Conservation (phyloP, 2,329 filamentous ascomycete species). For the Apiospora koreana region DNA sequence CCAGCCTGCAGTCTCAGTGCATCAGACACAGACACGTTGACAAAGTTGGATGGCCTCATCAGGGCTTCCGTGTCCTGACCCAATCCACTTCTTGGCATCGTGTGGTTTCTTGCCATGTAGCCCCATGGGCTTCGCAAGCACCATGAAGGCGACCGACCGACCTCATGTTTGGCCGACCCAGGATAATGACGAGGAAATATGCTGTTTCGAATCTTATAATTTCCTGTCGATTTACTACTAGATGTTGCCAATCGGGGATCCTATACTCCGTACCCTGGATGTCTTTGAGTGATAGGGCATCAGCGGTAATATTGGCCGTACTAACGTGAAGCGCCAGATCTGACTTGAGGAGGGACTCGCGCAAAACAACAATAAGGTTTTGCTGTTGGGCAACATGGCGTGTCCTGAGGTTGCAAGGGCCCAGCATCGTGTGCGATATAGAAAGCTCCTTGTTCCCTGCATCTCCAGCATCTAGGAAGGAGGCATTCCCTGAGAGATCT, state of each 20-base stretch:
- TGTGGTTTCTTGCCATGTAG: conserved; percentile 2
- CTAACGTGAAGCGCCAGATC: background rate
- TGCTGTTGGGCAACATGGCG: conserved; percentile 2
- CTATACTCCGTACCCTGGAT: background rate
- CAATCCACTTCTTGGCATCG: background rate
- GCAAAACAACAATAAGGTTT: background rate
- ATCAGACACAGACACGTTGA: conserved; percentile 21
- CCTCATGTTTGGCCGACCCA: background rate
- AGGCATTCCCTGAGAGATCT: background rate
- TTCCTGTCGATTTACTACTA: background rate
- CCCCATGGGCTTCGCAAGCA: background rate
- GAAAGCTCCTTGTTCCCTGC: conserved; percentile 1
- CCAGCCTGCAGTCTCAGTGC: conserved; percentile 22
- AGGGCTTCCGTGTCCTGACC: background rate
- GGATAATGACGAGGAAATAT: background rate
- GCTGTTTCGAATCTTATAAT: background rate
- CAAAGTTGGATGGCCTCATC: conserved; percentile 13
- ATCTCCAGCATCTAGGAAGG: background rate
- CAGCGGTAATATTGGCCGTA: background rate
- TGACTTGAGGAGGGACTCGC: background rate
- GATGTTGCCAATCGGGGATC: background rate
- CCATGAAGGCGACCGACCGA: background rate
- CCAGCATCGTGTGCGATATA: background rate
- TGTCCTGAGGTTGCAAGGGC: background rate
- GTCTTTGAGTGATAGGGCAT: background rate